phyloP scores from a whole-genome alignment of 306 rosid species.

The Spatholobus suberectus region DNA sequence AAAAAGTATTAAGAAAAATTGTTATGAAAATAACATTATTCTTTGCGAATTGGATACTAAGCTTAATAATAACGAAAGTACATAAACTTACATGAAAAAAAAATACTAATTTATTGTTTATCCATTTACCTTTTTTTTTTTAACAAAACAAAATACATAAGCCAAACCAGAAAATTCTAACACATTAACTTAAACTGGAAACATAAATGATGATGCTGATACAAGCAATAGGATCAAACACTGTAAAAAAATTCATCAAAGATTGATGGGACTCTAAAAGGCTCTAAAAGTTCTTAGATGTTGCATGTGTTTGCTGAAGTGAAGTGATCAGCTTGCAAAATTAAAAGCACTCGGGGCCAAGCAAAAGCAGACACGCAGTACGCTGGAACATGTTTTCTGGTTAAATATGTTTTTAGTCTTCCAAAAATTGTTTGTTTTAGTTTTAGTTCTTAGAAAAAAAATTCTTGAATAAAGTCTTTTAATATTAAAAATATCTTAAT shows the following conservation, averaged over 20 bases:
- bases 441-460: too few species aligned
- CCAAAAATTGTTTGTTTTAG: too few species aligned
- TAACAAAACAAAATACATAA: neutral
- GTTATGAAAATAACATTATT: neutral
- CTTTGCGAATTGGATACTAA: too few species aligned
- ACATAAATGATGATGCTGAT: neutral
- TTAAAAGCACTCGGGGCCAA: neutral
- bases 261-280: neutral
- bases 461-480: too few species aligned
- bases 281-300: neutral
- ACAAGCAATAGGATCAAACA: neutral
- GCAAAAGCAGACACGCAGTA: neutral
- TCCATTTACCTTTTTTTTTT: too few species aligned
- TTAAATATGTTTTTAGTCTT: too few species aligned
- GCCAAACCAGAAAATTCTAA: neutral
- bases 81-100: neutral
- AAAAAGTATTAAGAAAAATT: neutral
- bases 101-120: neutral
- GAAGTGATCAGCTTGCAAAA: neutral
- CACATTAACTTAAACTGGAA: neutral
- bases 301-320: neutral
- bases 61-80: neutral
- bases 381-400: slow-evolving; percentile 5
- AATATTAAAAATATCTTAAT: too few species aligned
- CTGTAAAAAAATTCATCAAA: neutral